Evolutionary conservation across 192 early-diverging fungal species (phyloP), one percentile per base, ranked within the genome.

Genomic region (Gamsiella multidivaricata): DNA sequence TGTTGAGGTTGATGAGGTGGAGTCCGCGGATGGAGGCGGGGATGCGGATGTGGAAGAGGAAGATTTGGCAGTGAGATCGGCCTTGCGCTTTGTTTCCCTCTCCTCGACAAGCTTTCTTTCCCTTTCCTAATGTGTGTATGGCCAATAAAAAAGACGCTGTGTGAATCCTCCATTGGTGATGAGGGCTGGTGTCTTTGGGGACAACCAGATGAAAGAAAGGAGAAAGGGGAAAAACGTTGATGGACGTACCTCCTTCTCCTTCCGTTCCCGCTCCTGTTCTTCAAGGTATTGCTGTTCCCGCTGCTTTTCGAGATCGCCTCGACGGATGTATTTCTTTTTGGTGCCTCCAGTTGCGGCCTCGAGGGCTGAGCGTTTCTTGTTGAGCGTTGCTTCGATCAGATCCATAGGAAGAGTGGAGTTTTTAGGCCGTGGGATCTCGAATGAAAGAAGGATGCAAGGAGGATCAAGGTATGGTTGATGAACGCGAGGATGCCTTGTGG

Each of bases 251-350:
- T 85, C 87, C 49, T 87, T 72, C 31, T 69, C 59, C 66, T 88
- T 80, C 45, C 80, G 70, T 52, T 88, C 81, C 28, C 72, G 31
- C 61, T 85, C 84, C 75, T 88, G 82, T 46, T 88, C 82, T 29
- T 64, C 71, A 5, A 72, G 60, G 73, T 94, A 91, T 69, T 88
- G 79, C 55, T 88, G 54, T 50, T 88, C 86, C 14, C 87, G 81
- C 49, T 86, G 80, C 57, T 81, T 79, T 49, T 96, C 91, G 23
- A 95, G 73, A 72, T 97, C 95, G 31, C 88, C 92, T 18, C 94
- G 86, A 66, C 91, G 90, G 26, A 96, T 70, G 82, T 96, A 98
- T 76, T 95, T 96, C 74, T 88, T 94, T 31, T 82, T 84, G 29
- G 65, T 71, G 25, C 54, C 64, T 3, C 61, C 61, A 22, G 60